Evolutionary conservation across 2,329 filamentous ascomycete species (phyloP), one percentile per base, ranked within the genome.

Genomic region (Curvularia sp.): DNA sequence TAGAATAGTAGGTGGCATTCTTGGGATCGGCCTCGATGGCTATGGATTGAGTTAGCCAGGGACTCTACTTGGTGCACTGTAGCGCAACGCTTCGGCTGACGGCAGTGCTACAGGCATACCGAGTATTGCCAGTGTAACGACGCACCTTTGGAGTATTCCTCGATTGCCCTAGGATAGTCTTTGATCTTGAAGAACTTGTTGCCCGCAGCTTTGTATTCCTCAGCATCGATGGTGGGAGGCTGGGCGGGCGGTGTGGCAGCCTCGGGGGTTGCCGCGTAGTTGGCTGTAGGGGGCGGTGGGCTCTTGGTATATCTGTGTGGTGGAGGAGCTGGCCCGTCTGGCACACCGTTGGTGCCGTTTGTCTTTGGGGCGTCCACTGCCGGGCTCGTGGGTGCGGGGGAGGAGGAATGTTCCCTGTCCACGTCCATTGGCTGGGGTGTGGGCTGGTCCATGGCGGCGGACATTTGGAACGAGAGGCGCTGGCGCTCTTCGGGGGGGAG

Each of bases 181-280:
- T 90, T 92, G 64, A 93, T 91, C 82, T 97, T 98, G 86, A 97
- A 99, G 74, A 92, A 94, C 73, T 95, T 95, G 81, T 99, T 99
- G 58, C 95, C 95, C 2, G 91, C 87, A 69, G 91, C 87, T 83
- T 99, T 99, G 85, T 89, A 97, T 12, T 87, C 84, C 80, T 99
- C 95, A 25, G 94, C 92, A 74, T 97, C 92, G 53, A 94, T 90
- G 41, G 80, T 78, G n/a, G 77, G 76, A 46, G 76, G 73, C 57
- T 77, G 74, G 15, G 72, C 73, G 12, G 79, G 74, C 55, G 77
- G 76, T 3, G 80, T 76, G 21, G 74, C 70, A 19, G 69, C 72
- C 59, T 75, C 70, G 18, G 74, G 68, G 69, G 77, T 63, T 64
- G 78, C 73, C 56, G 78, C 73, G 43, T 76, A 75, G 47, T 65